Base-by-base conservation (phyloP, 1,139 yeast species). In the Yamadazyma triangularis region DNA sequence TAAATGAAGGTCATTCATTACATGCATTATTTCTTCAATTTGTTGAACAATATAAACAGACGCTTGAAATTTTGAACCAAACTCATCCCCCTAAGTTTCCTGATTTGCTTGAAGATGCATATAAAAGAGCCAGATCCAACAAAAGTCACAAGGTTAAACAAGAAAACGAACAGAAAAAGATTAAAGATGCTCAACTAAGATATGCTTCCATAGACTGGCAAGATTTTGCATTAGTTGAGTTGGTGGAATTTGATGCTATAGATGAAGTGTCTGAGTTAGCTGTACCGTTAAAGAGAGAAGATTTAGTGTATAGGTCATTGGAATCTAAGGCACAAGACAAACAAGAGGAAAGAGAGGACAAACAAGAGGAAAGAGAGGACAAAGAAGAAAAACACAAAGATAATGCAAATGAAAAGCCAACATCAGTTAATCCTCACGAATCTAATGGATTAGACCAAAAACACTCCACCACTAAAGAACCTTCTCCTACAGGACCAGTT, bases 131-230 rank as follows among this genome's bases (percentile, higher is more conserved):
- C 0, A 75, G 72, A 36, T 73, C 67, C 48, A 61, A 70, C 10
- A 64, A 66, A 33, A 53, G 59, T 27, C 47, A 57, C 33, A 55
- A 56, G 26, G 41, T 55, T 37, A 40, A 53, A 25, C 36, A 34
- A 34, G 37, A 50, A 21, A 39, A 36, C 11, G 48, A 54, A 44
- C 55, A 35, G 51, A 62, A 48, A 44, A 54, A 34, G 44, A 56
- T 32, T 60, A 60, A 57, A 31, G 70, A 70, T 31, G 56, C 64
- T 26, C 60, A 59, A 41, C 36, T 76, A 16, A 78, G 74, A 28
- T 85, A 70, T 56, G 89, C 93, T 0, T 74, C 82, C 19, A 80
- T 87, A 15, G 89, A 89, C 54, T 91, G 98, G 98, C 80, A 80
- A 38, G 86, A 84, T 39, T 88, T 88, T 49, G 63, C 70, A 2